These are phyloP conservation scores for Suhomyces coccinellae DNA, from an alignment of 1,139 yeast genomes.

Conservation along the genomic window DNA sequence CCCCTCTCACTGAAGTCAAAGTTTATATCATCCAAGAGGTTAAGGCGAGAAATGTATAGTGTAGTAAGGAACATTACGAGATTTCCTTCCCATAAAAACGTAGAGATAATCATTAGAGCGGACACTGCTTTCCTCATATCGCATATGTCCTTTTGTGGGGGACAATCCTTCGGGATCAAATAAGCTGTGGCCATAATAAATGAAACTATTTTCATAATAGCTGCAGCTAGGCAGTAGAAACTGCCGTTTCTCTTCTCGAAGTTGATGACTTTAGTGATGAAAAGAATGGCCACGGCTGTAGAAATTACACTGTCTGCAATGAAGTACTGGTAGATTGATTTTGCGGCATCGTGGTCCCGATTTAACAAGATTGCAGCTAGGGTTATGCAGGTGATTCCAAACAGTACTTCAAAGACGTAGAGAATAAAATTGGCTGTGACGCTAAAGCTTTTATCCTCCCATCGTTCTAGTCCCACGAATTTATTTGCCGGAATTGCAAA, in stretches of 20 bases:
- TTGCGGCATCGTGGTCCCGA: conserved; percentile 24
- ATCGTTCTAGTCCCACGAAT: conserved; percentile 18
- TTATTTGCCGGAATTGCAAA: conserved; percentile 16
- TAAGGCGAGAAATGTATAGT: conserved; percentile 41
- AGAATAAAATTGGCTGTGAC: conserved; percentile 35
- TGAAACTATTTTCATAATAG: conserved; percentile 34
- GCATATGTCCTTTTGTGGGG: conserved; percentile 26
- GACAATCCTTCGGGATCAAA: conserved; percentile 28
- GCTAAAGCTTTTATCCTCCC: conserved; percentile 20
- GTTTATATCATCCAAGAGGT: conserved; percentile 37
- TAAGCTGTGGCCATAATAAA: conserved; percentile 33
- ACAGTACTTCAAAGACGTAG: conserved; percentile 37
- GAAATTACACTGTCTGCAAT: conserved; percentile 42
- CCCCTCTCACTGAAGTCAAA: conserved; percentile 36
- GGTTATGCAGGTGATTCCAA: conserved; percentile 35
- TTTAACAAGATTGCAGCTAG: conserved; percentile 30
- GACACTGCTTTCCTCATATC: conserved; percentile 38
- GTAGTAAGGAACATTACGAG: conserved; percentile 44
- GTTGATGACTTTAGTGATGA: conserved; percentile 36
- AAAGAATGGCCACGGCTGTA: conserved; percentile 34
- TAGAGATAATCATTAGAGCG: conserved; percentile 40
- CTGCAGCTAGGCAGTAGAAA: conserved; percentile 41
- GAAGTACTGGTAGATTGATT: conserved; percentile 37
- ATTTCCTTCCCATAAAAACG: conserved; percentile 43
- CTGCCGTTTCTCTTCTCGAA: conserved; percentile 47